These are phyloP conservation scores for Cercospora berteroae DNA, from an alignment of 2,329 filamentous ascomycete genomes.

Conservation along the genomic window DNA sequence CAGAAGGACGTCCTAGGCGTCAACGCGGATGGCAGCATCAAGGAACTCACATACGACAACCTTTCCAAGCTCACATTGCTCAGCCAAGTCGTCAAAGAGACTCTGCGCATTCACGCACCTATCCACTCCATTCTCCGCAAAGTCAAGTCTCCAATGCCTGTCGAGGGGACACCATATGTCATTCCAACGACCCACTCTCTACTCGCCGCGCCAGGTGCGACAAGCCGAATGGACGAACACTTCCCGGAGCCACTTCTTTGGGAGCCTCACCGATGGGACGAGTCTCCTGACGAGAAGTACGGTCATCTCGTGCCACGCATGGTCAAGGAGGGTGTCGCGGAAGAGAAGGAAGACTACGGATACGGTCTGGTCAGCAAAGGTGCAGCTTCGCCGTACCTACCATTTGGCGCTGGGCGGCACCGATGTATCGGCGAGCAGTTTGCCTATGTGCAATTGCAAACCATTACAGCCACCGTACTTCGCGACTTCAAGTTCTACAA, in stretches of 20 bases:
- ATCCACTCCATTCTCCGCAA: constrained; percentile 95
- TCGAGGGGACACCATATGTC: constrained; percentile 78
- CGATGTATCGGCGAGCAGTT: constrained; percentile 97
- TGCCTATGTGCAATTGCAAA: constrained; percentile 86
- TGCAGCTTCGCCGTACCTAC: constrained; percentile 82
- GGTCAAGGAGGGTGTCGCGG: constrained; percentile 36
- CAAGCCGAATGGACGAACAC: constrained; percentile 66
- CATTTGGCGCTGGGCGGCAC: constrained; percentile 89
- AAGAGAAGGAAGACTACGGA: constrained; percentile 83
- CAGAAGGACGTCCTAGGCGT: constrained; percentile 71
- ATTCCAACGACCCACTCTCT: constrained; percentile 79
- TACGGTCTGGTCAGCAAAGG: constrained; percentile 93
- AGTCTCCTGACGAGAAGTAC: constrained; percentile 51
- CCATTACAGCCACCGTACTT: constrained; percentile 75
- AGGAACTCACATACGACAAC: constrained; percentile 72
- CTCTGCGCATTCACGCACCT: constrained; percentile 82
- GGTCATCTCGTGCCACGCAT: constrained; percentile 31
- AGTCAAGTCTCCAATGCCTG: constrained; percentile 81
- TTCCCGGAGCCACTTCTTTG: constrained; percentile 81
- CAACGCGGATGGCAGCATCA: constrained; percentile 56
- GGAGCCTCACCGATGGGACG: constrained; percentile 90
- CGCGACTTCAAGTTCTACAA: constrained; percentile 78
- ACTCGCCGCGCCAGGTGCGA: constrained; percentile 81
- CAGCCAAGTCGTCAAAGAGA: constrained; percentile 84
- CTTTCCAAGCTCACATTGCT: constrained; percentile 78